Conservation (phyloP, 2,329 filamentous ascomycete species). For the Fusarium aywerte region DNA sequence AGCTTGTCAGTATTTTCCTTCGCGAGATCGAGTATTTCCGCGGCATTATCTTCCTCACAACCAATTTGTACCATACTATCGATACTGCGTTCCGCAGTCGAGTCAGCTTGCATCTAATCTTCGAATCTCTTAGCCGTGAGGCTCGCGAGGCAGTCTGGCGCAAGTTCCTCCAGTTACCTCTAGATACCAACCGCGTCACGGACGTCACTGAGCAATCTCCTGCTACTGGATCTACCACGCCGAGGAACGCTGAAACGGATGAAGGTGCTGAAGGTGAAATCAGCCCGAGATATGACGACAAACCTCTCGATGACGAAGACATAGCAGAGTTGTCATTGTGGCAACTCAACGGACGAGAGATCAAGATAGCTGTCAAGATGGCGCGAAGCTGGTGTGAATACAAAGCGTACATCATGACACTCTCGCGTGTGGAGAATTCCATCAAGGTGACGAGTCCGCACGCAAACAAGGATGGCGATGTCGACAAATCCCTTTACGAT, state of each 20-base stretch:
- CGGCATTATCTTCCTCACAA: slow-evolving; percentile 59
- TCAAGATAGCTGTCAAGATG: slow-evolving; percentile 61
- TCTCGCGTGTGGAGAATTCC: slow-evolving; percentile 56
- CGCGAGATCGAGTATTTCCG: slow-evolving; percentile 59
- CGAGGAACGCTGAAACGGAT: background rate
- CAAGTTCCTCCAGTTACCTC: slow-evolving; percentile 57
- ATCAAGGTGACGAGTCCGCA: slow-evolving; percentile 60
- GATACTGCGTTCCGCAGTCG: slow-evolving; percentile 59
- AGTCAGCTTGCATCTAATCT: slow-evolving; percentile 60
- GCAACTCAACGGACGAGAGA: slow-evolving; percentile 59
- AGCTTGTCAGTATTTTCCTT: slow-evolving; percentile 60
- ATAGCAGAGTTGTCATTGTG: slow-evolving; percentile 54
- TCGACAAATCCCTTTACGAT: slow-evolving; percentile 47
- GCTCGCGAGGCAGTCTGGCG: slow-evolving; percentile 57
- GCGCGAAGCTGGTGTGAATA: slow-evolving; percentile 57
- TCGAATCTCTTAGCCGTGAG: slow-evolving; percentile 53
- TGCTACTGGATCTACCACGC: slow-evolving; percentile 15
- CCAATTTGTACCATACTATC: slow-evolving; percentile 56
- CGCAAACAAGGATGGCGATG: slow-evolving; percentile 50
- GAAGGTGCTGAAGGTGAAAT: background rate
- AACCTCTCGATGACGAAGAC: slow-evolving; percentile 49
- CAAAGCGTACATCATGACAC: slow-evolving; percentile 56
- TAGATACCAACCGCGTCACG: slow-evolving; percentile 20
- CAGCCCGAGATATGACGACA: background rate
- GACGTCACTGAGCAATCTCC: slow-evolving; percentile 1